Percentiles rank a stretch among this genome's conserved stretches.
Conservation (phyloP, 2,329 filamentous ascomycete species). For the Fusarium paranaense region DNA sequence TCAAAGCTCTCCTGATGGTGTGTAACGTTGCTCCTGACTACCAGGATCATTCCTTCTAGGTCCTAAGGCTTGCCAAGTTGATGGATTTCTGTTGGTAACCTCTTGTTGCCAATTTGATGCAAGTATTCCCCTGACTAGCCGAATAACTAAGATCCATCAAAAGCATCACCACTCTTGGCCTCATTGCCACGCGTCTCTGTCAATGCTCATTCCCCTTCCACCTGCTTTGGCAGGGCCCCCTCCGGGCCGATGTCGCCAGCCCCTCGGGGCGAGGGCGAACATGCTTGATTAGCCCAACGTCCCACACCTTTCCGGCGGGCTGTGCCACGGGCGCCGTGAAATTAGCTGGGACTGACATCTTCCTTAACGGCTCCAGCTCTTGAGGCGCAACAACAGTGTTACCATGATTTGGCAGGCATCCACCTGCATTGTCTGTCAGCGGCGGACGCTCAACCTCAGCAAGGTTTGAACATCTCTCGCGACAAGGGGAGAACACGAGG, state of each 20-base stretch:
- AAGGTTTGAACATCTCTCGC: too few relatives aligned
- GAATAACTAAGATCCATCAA: neutral
- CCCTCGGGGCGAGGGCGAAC: neutral
- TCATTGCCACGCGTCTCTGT: neutral
- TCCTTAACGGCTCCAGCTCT: too few relatives aligned
- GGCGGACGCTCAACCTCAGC: too few relatives aligned
- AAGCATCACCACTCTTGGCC: neutral
- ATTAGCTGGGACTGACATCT: too few relatives aligned
- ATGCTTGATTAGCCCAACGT: neutral
- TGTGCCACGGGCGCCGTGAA: too few relatives aligned
- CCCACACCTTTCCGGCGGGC: neutral
- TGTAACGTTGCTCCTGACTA: neutral
- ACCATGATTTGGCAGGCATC: too few relatives aligned
- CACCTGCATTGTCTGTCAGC: too few relatives aligned
- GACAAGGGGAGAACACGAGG: too few relatives aligned
- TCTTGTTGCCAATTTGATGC: neutral
- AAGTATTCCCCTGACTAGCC: neutral
- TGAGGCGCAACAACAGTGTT: too few relatives aligned
- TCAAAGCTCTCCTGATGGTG: neutral
- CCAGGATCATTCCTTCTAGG: neutral
- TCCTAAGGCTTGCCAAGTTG: neutral
- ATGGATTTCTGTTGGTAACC: neutral
- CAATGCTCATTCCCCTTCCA: neutral
- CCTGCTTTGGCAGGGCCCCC: neutral
- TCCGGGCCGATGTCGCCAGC: neutral